Conservation (phyloP, 805 yeast genomes). For the Kuraishia ogatae region DNA sequence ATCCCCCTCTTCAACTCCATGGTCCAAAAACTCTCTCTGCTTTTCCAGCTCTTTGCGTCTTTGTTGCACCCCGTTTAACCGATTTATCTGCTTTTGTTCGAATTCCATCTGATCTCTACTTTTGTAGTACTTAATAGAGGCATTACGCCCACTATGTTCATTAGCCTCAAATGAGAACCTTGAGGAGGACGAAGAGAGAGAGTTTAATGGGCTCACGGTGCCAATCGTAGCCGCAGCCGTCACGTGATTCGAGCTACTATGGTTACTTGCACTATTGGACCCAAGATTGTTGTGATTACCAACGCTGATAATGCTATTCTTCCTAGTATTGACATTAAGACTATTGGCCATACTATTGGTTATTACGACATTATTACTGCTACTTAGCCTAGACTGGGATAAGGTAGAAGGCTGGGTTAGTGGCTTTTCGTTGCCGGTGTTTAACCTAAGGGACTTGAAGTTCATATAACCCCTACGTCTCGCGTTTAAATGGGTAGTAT, state of each 20-base stretch:
- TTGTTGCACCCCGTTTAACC: conserved; percentile 7
- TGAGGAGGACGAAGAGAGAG: conserved; percentile 12
- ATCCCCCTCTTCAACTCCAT: conserved; percentile 13
- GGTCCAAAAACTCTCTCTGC: conserved; percentile 17
- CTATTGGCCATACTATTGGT: not conserved
- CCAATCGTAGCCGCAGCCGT: not conserved
- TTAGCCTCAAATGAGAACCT: conserved; percentile 25
- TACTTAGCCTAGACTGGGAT: not conserved
- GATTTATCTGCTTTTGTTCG: conserved; percentile 11
- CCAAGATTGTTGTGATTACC: not conserved
- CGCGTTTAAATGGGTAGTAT: too few relatives aligned
- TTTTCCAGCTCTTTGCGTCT: conserved; percentile 13
- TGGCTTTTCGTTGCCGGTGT: not conserved
- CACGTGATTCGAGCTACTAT: not conserved
- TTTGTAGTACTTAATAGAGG: conserved; percentile 28
- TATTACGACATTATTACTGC: not conserved
- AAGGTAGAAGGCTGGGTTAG: not conserved
- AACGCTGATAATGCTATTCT: too few relatives aligned
- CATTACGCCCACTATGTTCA: conserved; percentile 20
- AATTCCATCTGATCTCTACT: conserved; percentile 19
- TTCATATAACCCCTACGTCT: not conserved
- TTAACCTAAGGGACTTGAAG: not conserved
- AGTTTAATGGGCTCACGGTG: not conserved
- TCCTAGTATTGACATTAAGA: too few relatives aligned
- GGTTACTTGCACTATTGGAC: conserved; percentile 6